phyloP scores from a whole-genome alignment of 2,329 filamentous ascomycete genomes.

The Xylaria sp. region DNA sequence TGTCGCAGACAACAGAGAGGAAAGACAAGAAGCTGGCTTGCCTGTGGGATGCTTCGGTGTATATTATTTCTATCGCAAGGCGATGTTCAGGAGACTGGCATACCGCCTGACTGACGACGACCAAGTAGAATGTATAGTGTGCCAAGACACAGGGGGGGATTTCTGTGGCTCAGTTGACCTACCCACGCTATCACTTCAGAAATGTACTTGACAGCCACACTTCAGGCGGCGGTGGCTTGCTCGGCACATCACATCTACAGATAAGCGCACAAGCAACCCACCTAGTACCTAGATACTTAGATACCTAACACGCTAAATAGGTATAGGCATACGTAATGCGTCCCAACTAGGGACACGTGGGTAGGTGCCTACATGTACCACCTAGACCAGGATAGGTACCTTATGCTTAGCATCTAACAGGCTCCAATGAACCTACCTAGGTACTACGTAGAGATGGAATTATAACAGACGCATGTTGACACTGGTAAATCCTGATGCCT shows the following conservation, averaged over 20 bases:
- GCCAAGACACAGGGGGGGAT: slow-evolving; percentile 17
- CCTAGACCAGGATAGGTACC: too few relatives aligned
- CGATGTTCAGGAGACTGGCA: slow-evolving; percentile 33
- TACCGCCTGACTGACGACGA: slow-evolving; percentile 27
- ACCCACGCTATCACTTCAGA: too few relatives aligned
- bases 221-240: slow-evolving; percentile 23
- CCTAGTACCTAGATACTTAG: too few relatives aligned
- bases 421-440: slow-evolving; percentile 7
- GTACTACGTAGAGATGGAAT: neutral
- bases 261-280: neutral
- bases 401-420: neutral
- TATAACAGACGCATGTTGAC: neutral
- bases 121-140: slow-evolving; percentile 18
- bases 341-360: neutral
- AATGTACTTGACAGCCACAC: slow-evolving; percentile 23
- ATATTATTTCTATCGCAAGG: slow-evolving; percentile 37
- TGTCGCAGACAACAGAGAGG: slow-evolving; percentile 25
- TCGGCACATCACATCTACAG: neutral
- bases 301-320: neutral
- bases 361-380: neutral
- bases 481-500: slow-evolving; percentile 25
- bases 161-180: neutral
- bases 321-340: slow-evolving; percentile 22
- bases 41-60: slow-evolving; percentile 26
- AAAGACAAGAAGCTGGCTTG: slow-evolving; percentile 28